Evolutionary conservation across 345 rosid genomes (phyloP).

Genomic region (Melastoma malabathricum): DNA sequence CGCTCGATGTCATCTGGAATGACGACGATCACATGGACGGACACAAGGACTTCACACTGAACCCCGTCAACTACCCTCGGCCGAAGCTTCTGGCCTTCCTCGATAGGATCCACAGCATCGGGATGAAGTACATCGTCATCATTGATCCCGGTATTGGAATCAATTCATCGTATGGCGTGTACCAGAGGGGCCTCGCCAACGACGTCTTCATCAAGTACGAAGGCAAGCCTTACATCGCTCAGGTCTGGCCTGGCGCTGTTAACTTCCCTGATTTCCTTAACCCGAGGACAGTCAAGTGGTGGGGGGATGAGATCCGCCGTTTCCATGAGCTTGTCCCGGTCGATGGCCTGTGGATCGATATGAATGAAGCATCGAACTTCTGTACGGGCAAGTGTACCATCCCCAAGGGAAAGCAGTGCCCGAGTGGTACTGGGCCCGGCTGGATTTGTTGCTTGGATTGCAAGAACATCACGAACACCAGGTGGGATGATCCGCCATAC

Average conservation of each 20-base stretch:
- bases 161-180: slow-evolving; percentile 62
- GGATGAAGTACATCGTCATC: slow-evolving; percentile 87
- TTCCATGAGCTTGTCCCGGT: slow-evolving; percentile 85
- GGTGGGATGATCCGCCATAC: slow-evolving; percentile 96
- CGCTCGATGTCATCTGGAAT: slow-evolving; percentile 91
- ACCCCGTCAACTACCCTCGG: slow-evolving; percentile 53
- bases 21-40: slow-evolving; percentile 98
- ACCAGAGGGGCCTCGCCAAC: slow-evolving; percentile 62
- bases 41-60: slow-evolving; percentile 85
- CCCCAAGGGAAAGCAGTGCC: slow-evolving; percentile 56
- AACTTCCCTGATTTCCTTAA: slow-evolving; percentile 94
- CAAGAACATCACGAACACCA: slow-evolving; percentile 74
- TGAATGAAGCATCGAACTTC: slow-evolving; percentile 94
- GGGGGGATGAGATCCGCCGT: slow-evolving; percentile 83
- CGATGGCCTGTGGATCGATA: slow-evolving; percentile 92
- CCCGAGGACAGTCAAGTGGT: slow-evolving; percentile 81
- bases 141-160: slow-evolving; percentile 74
- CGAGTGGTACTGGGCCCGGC: slow-evolving; percentile 78
- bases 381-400: slow-evolving; percentile 68
- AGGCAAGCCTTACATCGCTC: slow-evolving; percentile 79
- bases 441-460: slow-evolving; percentile 95
- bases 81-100: slow-evolving; percentile 71
- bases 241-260: slow-evolving; percentile 98
- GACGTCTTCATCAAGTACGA: slow-evolving; percentile 86
- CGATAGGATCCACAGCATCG: slow-evolving; percentile 61